These are phyloP conservation scores for Exophiala lecanii-corni DNA, from an alignment of 2,329 filamentous ascomycete species.

Conservation along the genomic window DNA sequence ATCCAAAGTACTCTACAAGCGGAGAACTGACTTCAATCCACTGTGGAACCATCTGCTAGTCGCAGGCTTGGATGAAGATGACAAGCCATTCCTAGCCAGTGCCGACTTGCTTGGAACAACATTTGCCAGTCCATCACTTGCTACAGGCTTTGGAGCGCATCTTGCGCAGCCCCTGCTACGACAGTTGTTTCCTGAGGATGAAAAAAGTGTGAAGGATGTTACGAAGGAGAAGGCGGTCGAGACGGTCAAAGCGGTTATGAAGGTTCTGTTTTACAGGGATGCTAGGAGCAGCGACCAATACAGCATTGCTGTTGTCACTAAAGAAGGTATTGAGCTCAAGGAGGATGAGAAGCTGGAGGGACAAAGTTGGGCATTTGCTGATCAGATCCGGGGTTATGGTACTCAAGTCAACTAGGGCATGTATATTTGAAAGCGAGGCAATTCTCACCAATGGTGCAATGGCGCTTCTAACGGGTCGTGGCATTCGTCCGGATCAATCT, in stretches of 20 bases:
- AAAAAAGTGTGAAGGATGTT: constrained; percentile 59
- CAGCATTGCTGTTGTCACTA: constrained; percentile 83
- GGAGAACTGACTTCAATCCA: constrained; percentile 91
- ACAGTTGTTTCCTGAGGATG: constrained; percentile 77
- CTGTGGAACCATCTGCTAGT: constrained; percentile 96
- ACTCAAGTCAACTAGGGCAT: constrained; percentile 64
- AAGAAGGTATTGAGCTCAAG: constrained; percentile 75
- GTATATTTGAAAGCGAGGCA: too few species aligned
- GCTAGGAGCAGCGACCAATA: constrained; percentile 88
- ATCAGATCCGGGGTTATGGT: constrained; percentile 90
- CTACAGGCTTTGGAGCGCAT: constrained; percentile 90
- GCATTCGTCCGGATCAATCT: too few species aligned
- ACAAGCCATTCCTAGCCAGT: constrained; percentile 81
- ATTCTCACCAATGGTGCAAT: too few species aligned
- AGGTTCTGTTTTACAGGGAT: constrained; percentile 96
- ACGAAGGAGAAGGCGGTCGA: constrained; percentile 73
- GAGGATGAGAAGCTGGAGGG: constrained; percentile 83
- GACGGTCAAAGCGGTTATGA: constrained; percentile 89
- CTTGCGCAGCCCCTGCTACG: constrained; percentile 90
- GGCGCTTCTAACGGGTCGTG: too few species aligned
- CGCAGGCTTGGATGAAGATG: constrained; percentile 74
- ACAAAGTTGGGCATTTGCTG: constrained; percentile 98
- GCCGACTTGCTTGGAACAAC: constrained; percentile 91
- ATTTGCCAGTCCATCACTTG: constrained; percentile 79
- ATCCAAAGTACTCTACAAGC: constrained; percentile 90